These are phyloP conservation scores for Phytophthora sansomeana DNA, from an alignment of 352 stramenopile species.

Conservation along the genomic window DNA sequence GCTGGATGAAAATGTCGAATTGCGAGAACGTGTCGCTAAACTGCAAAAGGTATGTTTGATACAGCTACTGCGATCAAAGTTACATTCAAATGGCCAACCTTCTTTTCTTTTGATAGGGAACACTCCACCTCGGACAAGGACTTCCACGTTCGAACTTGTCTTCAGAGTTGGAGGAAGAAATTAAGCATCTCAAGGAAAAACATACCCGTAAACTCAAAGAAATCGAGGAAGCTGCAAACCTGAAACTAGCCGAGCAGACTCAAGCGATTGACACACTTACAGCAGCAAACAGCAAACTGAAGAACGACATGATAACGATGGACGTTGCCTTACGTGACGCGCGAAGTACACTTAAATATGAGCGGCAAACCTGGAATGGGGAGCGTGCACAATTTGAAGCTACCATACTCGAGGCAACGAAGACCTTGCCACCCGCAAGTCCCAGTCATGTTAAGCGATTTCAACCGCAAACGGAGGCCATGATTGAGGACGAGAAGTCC, in stretches of 20 bases:
- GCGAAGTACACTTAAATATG: slow-evolving; percentile 48
- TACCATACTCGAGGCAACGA: slow-evolving; percentile 27
- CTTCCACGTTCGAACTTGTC: slow-evolving; percentile 50
- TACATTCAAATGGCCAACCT: not conserved
- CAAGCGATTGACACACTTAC: slow-evolving; percentile 40
- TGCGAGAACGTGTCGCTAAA: slow-evolving; percentile 54
- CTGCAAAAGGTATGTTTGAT: slow-evolving; percentile 51
- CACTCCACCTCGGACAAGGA: slow-evolving; percentile 55
- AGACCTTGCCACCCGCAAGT: slow-evolving; percentile 30
- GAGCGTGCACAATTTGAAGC: slow-evolving; percentile 41
- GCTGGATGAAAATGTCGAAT: slow-evolving; percentile 77
- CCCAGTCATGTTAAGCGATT: slow-evolving; percentile 22
- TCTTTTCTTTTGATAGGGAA: slow-evolving; percentile 32
- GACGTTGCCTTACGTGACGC: slow-evolving; percentile 45
- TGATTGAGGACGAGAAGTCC: slow-evolving; percentile 33
- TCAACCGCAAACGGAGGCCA: slow-evolving; percentile 14
- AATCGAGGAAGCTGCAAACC: slow-evolving; percentile 41
- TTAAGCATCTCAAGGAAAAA: slow-evolving; percentile 59
- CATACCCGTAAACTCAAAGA: slow-evolving; percentile 47
- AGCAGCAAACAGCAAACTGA: slow-evolving; percentile 54
- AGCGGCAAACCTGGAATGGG: slow-evolving; percentile 42
- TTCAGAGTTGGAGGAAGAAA: slow-evolving; percentile 67
- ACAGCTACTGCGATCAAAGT: not conserved
- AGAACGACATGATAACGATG: slow-evolving; percentile 62
- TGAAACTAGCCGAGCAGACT: slow-evolving; percentile 42